Evolutionary conservation across 306 rosid species (phyloP).

Genomic region (Inga oerstediana): DNA sequence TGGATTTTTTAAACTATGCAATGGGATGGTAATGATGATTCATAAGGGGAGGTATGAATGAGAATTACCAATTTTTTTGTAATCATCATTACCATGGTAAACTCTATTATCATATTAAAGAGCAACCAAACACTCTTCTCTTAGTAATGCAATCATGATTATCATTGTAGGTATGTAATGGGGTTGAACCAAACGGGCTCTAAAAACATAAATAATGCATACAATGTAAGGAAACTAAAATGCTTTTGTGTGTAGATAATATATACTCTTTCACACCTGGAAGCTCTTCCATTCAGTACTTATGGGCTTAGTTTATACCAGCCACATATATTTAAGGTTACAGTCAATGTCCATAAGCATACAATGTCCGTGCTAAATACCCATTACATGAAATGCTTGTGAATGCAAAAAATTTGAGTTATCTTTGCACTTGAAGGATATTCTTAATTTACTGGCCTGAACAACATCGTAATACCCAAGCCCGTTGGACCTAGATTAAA

Average conservation of each 20-base stretch:
- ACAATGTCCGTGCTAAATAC: background rate
- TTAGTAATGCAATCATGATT: too few relatives aligned
- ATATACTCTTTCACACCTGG: background rate
- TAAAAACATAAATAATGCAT: background rate
- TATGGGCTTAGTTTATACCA: background rate
- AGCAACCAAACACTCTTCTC: too few relatives aligned
- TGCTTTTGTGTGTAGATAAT: background rate
- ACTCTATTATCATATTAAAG: too few relatives aligned
- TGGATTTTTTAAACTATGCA: too few relatives aligned
- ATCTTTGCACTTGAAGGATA: background rate
- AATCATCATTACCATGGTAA: too few relatives aligned
- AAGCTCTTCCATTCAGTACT: slow-evolving; percentile 12
- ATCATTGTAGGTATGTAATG: too few relatives aligned
- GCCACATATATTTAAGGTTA: slow-evolving; percentile 5
- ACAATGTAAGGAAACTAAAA: background rate
- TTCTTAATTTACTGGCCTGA: background rate
- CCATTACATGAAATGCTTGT: background rate
- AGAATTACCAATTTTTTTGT: too few relatives aligned
- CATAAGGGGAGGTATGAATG: too few relatives aligned
- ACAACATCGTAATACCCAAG: background rate
- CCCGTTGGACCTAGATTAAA: slow-evolving; percentile 3
- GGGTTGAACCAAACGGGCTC: background rate
- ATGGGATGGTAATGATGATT: too few relatives aligned
- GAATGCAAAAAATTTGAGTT: slow-evolving; percentile 2
- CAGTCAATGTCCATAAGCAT: background rate